Conservation (phyloP, 768 basidiomycete species). For the Mycena leptocephala region DNA sequence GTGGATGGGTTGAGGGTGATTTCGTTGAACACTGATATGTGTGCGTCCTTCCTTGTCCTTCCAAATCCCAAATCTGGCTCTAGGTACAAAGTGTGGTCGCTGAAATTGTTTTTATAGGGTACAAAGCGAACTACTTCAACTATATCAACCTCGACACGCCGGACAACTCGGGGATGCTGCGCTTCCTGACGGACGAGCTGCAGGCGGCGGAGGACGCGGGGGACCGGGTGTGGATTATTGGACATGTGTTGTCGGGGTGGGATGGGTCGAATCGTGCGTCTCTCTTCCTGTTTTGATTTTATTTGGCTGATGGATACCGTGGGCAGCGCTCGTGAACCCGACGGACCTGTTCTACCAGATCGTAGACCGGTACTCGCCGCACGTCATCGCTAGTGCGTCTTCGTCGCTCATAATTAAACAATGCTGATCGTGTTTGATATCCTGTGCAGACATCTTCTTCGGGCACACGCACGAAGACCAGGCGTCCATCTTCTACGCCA, state of each 20-base stretch:
- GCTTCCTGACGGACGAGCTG: conserved; percentile 84
- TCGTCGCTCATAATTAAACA: not conserved
- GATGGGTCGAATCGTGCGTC: conserved; percentile 82
- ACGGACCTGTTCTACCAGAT: conserved; percentile 56
- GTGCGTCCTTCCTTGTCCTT: conserved; percentile 43
- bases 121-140: conserved; percentile 76
- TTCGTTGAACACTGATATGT: conserved; percentile 84
- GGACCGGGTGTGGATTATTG: conserved; percentile 73
- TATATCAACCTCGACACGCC: conserved; percentile 82
- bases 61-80: too few relatives aligned
- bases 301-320: not conserved
- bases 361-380: conserved; percentile 85
- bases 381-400: conserved; percentile 80
- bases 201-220: conserved; percentile 86
- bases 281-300: not conserved
- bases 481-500: conserved; percentile 33
- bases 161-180: conserved; percentile 83
- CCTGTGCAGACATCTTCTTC: conserved; percentile 85
- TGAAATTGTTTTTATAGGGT: conserved; percentile 16
- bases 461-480: conserved; percentile 63
- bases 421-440: conserved; percentile 16
- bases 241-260: conserved; percentile 58
- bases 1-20: conserved; percentile 80
- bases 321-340: conserved; percentile 29
- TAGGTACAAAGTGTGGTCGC: too few relatives aligned